Evolutionary conservation across 164 flowering plant species (phyloP).

Genomic region (Umbellularia californica): DNA sequence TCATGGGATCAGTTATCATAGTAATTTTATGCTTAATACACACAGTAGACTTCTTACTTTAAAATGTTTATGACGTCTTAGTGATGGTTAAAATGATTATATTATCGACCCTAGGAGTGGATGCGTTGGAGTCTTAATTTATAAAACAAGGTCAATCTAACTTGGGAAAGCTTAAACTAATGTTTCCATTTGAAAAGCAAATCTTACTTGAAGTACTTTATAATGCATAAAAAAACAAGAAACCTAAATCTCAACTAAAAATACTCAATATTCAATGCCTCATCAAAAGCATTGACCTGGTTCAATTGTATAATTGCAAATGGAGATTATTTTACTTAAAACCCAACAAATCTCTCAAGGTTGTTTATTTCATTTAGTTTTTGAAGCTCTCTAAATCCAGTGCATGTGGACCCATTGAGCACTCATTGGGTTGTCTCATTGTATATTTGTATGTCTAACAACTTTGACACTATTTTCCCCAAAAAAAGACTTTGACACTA

Average conservation of each 20-base stretch:
- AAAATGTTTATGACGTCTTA: neutral
- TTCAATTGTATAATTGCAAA: constrained; percentile 7
- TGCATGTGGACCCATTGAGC: constrained; percentile 10
- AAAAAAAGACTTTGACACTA: neutral
- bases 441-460: neutral
- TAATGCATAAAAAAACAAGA: constrained; percentile 1
- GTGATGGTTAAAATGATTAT: neutral
- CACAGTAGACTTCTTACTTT: constrained; percentile 5
- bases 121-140: neutral
- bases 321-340: constrained; percentile 12
- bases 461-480: neutral
- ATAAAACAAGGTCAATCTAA: constrained; percentile 5
- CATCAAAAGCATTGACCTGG: constrained; percentile 24
- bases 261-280: constrained; percentile 15
- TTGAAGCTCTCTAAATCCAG: neutral
- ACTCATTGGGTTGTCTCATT: neutral
- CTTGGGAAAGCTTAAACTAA: neutral
- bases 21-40: neutral
- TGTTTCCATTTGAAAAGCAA: neutral
- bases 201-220: constrained; percentile 12
- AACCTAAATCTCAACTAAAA: neutral
- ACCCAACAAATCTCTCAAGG: constrained; percentile 13
- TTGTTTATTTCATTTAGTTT: neutral
- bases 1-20: neutral
- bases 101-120: neutral